Percentiles rank a stretch among this genome's conserved stretches.
These are phyloP conservation scores for Chlorociboria aeruginascens DNA, from an alignment of 495 filamentous ascomycete genomes.

Conservation along the genomic window DNA sequence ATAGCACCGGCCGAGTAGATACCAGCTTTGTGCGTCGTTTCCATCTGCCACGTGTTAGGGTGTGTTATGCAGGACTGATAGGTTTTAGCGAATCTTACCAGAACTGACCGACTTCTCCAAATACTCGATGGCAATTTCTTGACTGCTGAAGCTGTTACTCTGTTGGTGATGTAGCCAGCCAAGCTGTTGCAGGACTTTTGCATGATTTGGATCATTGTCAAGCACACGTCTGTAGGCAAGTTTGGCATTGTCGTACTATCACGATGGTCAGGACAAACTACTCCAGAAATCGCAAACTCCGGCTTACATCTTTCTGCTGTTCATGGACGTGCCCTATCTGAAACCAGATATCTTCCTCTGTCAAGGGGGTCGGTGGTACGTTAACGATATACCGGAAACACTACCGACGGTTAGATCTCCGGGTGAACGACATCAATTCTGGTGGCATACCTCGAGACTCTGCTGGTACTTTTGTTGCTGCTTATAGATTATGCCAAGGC, in stretches of 20 bases:
- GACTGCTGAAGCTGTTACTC: constrained; percentile 74
- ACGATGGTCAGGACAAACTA: neutral
- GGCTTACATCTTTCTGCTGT: constrained; percentile 93
- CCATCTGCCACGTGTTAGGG: constrained; percentile 54
- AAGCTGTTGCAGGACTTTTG: constrained; percentile 95
- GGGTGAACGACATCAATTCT: neutral
- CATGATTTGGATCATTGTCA: constrained; percentile 89
- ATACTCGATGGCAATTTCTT: constrained; percentile 94
- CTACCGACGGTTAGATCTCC: constrained; percentile 33
- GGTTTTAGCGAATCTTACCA: constrained; percentile 44
- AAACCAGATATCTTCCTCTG: constrained; percentile 99
- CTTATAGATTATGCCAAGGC: constrained; percentile 98
- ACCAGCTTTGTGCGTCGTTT: constrained; percentile 95
- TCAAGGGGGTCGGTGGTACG: constrained; percentile 84
- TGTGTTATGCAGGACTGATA: constrained; percentile 9
- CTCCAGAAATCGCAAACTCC: neutral
- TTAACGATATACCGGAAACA: constrained; percentile 98
- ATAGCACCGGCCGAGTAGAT: constrained; percentile 93
- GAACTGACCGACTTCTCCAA: constrained; percentile 93
- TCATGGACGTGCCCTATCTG: constrained; percentile 99
- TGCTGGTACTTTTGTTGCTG: constrained; percentile 90
- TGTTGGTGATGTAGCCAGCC: constrained; percentile 98
- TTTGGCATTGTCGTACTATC: constrained; percentile 85
- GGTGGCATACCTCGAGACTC: constrained; percentile 67
- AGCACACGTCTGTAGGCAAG: constrained; percentile 84